Evolutionary conservation across 257 asterid genomes (phyloP).

Genomic region (Euphrasia confusa): DNA sequence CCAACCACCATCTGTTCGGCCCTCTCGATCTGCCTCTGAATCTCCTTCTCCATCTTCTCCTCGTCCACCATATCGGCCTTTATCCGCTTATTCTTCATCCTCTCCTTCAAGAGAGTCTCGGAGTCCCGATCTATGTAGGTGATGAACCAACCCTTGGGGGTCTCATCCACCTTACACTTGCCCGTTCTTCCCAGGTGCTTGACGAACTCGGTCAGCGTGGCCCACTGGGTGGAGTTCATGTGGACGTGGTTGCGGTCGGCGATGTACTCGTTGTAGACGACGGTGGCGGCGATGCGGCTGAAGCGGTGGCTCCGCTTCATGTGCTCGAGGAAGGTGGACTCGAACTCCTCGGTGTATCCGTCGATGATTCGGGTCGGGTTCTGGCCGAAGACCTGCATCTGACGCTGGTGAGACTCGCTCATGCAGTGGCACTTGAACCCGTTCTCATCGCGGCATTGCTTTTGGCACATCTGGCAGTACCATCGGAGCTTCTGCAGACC

Average conservation of each 20-base stretch:
- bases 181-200: slow-evolving; percentile 78
- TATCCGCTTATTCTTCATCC: slow-evolving; percentile 76
- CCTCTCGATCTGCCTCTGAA: slow-evolving; percentile 81
- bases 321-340: slow-evolving; percentile 60
- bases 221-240: slow-evolving; percentile 93
- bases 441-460: slow-evolving; percentile 92
- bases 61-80: slow-evolving; percentile 79
- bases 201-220: slow-evolving; percentile 81
- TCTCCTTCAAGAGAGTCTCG: slow-evolving; percentile 86
- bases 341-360: slow-evolving; percentile 86
- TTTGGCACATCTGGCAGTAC: slow-evolving; percentile 97
- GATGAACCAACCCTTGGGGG: slow-evolving; percentile 89
- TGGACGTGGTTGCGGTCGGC: slow-evolving; percentile 75
- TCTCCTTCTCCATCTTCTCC: slow-evolving; percentile 85
- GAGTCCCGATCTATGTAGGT: slow-evolving; percentile 88
- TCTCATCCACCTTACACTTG: slow-evolving; percentile 86
- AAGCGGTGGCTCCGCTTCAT: slow-evolving; percentile 86
- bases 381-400: slow-evolving; percentile 90
- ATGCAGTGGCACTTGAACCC: slow-evolving; percentile 96
- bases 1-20: slow-evolving; percentile 52
- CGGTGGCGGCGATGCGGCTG: slow-evolving; percentile 95
- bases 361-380: slow-evolving; percentile 61
- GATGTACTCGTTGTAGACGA: slow-evolving; percentile 86
- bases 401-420: slow-evolving; percentile 95
- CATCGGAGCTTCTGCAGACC: slow-evolving; percentile 87